phyloP scores from a whole-genome alignment of 306 rosid species.

The Sindora glabra region DNA sequence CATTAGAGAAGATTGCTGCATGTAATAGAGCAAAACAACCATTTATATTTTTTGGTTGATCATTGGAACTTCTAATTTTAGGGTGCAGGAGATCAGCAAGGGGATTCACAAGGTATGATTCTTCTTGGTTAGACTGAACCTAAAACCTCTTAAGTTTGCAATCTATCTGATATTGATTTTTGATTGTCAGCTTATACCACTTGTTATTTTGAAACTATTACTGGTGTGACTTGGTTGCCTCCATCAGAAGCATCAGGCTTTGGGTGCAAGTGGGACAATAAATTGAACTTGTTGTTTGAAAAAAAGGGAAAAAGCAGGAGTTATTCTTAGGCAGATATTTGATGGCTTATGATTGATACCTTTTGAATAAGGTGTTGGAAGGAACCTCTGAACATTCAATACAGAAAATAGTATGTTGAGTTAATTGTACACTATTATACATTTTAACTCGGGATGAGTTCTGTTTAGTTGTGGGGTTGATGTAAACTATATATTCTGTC shows the following conservation, averaged over 20 bases:
- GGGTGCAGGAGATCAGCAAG: conserved; percentile 69
- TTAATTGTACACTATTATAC: background rate
- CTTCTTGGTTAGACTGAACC: background rate
- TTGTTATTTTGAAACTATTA: too few species aligned
- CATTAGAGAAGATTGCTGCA: conserved; percentile 6
- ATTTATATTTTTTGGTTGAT: conserved; percentile 16
- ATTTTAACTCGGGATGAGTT: too few species aligned
- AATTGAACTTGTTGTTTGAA: background rate
- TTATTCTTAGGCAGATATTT: background rate
- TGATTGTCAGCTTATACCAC: background rate
- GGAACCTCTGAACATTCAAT: background rate
- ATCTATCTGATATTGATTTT: background rate
- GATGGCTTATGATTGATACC: background rate
- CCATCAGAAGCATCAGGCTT: too few species aligned
- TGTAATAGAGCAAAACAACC: background rate
- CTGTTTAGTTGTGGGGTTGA: too few species aligned
- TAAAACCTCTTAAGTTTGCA: background rate
- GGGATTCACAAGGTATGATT: conserved; percentile 61
- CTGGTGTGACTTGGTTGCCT: background rate
- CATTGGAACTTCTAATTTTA: conserved; percentile 29
- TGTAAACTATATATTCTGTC: too few species aligned
- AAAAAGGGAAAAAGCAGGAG: background rate
- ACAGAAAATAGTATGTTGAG: background rate
- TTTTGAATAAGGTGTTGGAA: background rate
- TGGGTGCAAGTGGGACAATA: background rate